A percentile compares a stretch with the other conserved stretches of the same genome.
phyloP scores from a whole-genome alignment of 306 rosid species.

The Trifolium dubium region DNA sequence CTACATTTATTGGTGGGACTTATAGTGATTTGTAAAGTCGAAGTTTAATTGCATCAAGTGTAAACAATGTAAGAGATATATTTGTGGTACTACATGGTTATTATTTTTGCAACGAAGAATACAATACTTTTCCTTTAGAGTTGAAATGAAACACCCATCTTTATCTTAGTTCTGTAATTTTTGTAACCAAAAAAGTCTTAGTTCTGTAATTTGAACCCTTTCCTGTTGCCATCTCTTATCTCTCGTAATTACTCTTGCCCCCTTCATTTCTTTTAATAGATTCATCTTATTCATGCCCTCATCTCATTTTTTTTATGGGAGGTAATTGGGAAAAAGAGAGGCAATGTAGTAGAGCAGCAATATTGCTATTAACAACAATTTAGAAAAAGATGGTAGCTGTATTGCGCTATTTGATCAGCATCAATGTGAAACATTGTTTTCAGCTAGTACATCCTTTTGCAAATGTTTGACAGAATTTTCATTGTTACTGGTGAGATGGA shows the following conservation, averaged over 20 bases:
- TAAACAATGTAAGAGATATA: background rate
- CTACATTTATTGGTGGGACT: background rate
- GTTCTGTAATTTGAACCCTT: background rate
- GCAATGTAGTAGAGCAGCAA: background rate
- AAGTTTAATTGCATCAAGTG: background rate
- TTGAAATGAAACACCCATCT: background rate
- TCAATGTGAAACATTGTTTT: background rate
- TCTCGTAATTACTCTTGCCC: background rate
- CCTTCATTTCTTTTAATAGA: background rate
- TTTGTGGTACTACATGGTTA: background rate
- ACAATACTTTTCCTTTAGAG: background rate
- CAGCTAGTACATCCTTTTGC: background rate
- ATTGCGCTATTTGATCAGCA: background rate
- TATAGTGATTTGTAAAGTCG: background rate
- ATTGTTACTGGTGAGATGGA: too few relatives aligned
- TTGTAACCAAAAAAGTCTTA: background rate
- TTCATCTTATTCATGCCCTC: background rate
- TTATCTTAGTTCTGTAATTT: background rate
- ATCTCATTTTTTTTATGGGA: background rate
- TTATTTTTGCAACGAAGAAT: conserved; percentile 1
- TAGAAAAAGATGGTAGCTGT: background rate
- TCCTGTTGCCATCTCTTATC: background rate
- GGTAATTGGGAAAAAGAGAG: background rate
- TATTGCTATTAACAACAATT: background rate
- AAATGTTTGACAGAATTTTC: background rate